Base-by-base conservation (phyloP, 352 stramenopile species). In the Phytophthora macrochlamydospora region DNA sequence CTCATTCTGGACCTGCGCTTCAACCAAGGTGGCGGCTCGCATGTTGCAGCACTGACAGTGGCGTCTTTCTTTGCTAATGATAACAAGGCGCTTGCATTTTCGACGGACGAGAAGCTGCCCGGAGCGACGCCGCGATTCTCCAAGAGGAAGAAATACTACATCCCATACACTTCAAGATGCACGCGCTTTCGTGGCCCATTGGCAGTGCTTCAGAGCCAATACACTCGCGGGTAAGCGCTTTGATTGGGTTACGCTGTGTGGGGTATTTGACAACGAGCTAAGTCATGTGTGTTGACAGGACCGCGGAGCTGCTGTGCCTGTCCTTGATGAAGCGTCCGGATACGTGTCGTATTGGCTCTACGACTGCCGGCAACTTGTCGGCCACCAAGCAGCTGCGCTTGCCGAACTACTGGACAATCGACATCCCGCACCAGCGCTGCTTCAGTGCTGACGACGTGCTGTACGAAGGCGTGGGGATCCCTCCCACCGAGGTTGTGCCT, bases 381-480 rank as follows among this genome's bases (percentile, higher is more conserved):
- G 65, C 75, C 51, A 91, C 85, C 24, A 71, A 71, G 5, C 81
- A 89, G 52, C 50, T 93, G 12, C 81, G 81, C n/a, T 76, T 95
- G 28, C 87, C 87, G 8, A 95, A 95, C 62, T 90, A 81, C 59
- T 95, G 87, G 87, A 87, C 77, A 2, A 79, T 95, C 18, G 85
- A 95, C 32, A 89, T 95, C 48, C 87, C 87, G 7, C 73, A 91
- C 51, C 69, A 91, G 55, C 81, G 81, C n/a, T 87, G 82, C 56
- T 90, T 89, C 54, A 90, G 83, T 53, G 73, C 73, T 1, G 75
- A 90, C 43, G 76, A 86, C 14, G 60, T 81, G 59, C 49, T 91
- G 4, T 94, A 75, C 46, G 82, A 92, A 52, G 76, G 76, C 49
- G 55, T 81, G 5, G 83, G 85, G n/a, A 83, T 93, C 45, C 85